These are phyloP conservation scores for Microthyrium microscopicum DNA, from an alignment of 2,329 filamentous ascomycete genomes.

Conservation along the genomic window DNA sequence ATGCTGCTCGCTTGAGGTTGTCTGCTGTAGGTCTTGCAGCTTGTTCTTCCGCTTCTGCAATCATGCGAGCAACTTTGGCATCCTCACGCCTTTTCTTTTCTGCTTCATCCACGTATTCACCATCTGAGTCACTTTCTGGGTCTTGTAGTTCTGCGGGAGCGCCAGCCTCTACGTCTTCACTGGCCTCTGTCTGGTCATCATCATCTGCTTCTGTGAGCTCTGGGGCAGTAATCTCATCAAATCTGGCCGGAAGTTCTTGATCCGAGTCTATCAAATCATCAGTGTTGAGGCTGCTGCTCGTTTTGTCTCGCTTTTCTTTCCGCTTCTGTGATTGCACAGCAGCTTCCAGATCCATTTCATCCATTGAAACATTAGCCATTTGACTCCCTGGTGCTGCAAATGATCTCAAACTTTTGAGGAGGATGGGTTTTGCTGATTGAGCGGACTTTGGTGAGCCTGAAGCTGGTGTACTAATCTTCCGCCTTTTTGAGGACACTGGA, in stretches of 20 bases:
- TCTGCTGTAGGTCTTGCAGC: slow-evolving; percentile 25
- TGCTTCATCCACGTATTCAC: slow-evolving; percentile 36
- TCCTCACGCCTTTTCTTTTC: slow-evolving; percentile 36
- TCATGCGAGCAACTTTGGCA: slow-evolving; percentile 26
- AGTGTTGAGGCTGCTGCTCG: too few relatives aligned
- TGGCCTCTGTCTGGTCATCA: too few relatives aligned
- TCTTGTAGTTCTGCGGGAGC: slow-evolving; percentile 1
- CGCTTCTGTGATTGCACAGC: too few relatives aligned
- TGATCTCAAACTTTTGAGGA: slow-evolving; percentile 29
- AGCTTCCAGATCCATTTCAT: slow-evolving; percentile 19
- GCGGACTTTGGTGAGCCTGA: slow-evolving; percentile 15
- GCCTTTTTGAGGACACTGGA: slow-evolving; percentile 22
- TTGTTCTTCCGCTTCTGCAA: slow-evolving; percentile 28
- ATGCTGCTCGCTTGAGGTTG: slow-evolving; percentile 27
- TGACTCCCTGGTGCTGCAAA: slow-evolving; percentile 39
- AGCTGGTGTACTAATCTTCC: slow-evolving; percentile 16
- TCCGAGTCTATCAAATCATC: too few relatives aligned
- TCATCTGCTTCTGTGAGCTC: too few relatives aligned
- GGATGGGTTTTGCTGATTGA: slow-evolving; percentile 17
- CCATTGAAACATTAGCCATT: slow-evolving; percentile 15
- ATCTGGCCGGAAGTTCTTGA: too few relatives aligned
- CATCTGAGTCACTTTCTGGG: slow-evolving; percentile 19
- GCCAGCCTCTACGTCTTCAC: slow-evolving; percentile 15
- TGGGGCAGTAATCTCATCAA: too few relatives aligned
- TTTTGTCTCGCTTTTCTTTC: too few relatives aligned